Percentiles rank a stretch among this genome's conserved stretches.
phyloP scores from a whole-genome alignment of 2,329 filamentous ascomycete species.

The Phoma herbarum region DNA sequence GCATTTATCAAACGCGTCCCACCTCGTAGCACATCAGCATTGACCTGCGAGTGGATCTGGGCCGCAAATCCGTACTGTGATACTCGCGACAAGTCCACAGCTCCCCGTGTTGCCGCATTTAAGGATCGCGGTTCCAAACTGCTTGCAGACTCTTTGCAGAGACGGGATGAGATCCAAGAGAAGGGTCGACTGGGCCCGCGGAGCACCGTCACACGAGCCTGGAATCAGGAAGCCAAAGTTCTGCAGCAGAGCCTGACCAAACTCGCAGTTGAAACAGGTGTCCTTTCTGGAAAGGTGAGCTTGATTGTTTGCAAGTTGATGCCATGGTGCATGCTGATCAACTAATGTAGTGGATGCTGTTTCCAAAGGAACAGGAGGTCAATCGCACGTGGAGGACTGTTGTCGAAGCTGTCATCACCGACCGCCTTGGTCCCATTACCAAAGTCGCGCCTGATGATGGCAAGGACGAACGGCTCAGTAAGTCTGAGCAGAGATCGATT shows the following conservation, averaged over 20 bases:
- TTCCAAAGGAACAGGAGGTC: conserved; percentile 64
- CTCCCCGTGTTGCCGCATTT: conserved; percentile 60
- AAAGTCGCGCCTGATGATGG: conserved; percentile 72
- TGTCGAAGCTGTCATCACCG: conserved; percentile 71
- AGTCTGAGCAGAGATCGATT: background rate
- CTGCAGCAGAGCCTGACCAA: conserved; percentile 66
- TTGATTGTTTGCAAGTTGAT: background rate
- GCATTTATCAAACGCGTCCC: conserved; percentile 74
- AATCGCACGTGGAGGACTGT: conserved; percentile 72
- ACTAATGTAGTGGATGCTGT: conserved; percentile 74
- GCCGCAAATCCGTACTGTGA: conserved; percentile 69
- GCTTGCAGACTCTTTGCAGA: conserved; percentile 58
- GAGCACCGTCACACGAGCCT: conserved; percentile 47
- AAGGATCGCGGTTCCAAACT: conserved; percentile 64
- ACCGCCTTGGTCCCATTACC: conserved; percentile 74
- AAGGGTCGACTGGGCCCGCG: conserved; percentile 60
- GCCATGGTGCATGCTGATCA: background rate
- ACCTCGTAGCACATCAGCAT: conserved; percentile 63
- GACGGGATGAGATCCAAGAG: conserved; percentile 60
- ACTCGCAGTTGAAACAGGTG: conserved; percentile 66
- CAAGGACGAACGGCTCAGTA: conserved; percentile 59
- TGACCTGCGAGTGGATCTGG: conserved; percentile 73
- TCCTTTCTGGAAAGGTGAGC: conserved; percentile 72
- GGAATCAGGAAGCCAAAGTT: conserved; percentile 54
- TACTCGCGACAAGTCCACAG: conserved; percentile 40